These are phyloP conservation scores for Alectoria sarmentosa DNA, from an alignment of 495 filamentous ascomycete genomes.

Conservation along the genomic window DNA sequence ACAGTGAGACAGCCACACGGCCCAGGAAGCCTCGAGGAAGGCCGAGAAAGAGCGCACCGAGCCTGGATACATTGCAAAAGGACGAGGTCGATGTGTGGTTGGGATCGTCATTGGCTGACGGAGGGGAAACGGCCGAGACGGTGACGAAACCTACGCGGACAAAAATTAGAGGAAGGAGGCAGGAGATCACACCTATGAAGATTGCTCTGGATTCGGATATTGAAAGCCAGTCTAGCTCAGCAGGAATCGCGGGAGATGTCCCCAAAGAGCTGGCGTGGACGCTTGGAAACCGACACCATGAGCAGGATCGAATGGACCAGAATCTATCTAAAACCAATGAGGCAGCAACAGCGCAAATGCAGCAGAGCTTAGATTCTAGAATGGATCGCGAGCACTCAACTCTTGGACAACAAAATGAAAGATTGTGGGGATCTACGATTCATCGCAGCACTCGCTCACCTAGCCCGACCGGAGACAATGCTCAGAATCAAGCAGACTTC, in stretches of 20 bases:
- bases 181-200: constrained; percentile 25
- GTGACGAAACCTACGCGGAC: constrained; percentile 1
- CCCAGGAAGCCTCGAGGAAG: constrained; percentile 36
- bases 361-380: neutral
- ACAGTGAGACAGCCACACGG: constrained; percentile 21
- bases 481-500: constrained; percentile 21
- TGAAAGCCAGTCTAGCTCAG: constrained; percentile 17
- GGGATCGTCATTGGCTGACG: constrained; percentile 25
- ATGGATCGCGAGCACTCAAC: constrained; percentile 17
- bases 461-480: constrained; percentile 29
- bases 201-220: constrained; percentile 26
- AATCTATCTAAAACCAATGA: neutral
- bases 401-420: constrained; percentile 27
- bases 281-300: neutral
- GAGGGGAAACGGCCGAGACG: neutral
- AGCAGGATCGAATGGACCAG: neutral
- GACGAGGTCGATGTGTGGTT: constrained; percentile 20
- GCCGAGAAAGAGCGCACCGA: constrained; percentile 32
- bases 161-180: constrained; percentile 21
- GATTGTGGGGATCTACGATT: constrained; percentile 17
- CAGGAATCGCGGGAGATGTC: too few species aligned
- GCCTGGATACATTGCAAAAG: constrained; percentile 20
- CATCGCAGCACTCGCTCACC: constrained; percentile 32
- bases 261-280: neutral
- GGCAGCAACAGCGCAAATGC: neutral